phyloP scores from a whole-genome alignment of 164 flowering plant genomes.

The Chimonanthus praecox region DNA sequence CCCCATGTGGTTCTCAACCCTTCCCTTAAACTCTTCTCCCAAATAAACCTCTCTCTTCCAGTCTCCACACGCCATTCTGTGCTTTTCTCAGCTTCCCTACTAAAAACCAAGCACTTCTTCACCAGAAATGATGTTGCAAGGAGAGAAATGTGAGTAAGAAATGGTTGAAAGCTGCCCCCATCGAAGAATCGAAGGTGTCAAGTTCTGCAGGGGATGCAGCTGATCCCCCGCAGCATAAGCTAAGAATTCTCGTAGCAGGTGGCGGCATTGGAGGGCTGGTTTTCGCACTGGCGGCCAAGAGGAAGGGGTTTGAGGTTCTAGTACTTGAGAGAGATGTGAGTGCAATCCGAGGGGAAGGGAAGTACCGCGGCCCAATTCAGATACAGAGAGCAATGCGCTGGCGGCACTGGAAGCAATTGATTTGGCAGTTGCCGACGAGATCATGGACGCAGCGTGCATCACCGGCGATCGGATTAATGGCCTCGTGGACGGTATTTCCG shows the following conservation, averaged over 20 bases:
- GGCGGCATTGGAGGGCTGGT: constrained; percentile 98
- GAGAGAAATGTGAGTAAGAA: constrained; percentile 11
- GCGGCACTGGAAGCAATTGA: constrained; percentile 98
- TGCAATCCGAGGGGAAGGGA: constrained; percentile 93
- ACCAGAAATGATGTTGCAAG: constrained; percentile 15
- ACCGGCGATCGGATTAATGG: constrained; percentile 95
- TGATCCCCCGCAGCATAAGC: constrained; percentile 14
- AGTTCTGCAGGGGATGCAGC: not conserved
- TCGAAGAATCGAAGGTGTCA: constrained; percentile 1
- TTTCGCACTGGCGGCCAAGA: constrained; percentile 81
- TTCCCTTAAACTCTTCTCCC: constrained; percentile 29
- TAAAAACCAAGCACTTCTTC: constrained; percentile 10
- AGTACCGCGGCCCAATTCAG: constrained; percentile 96
- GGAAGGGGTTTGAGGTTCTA: constrained; percentile 80
- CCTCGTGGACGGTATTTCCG: constrained; percentile 92
- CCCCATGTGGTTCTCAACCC: constrained; percentile 31
- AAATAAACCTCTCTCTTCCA: constrained; percentile 35
- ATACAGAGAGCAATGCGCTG: constrained; percentile 92
- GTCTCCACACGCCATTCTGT: constrained; percentile 17
- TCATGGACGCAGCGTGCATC: constrained; percentile 79
- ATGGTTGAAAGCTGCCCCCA: constrained; percentile 12
- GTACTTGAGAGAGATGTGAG: constrained; percentile 96
- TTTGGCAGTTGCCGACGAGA: constrained; percentile 81
- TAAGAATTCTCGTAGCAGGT: constrained; percentile 76
- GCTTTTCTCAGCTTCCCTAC: constrained; percentile 19